A percentile compares a stretch with the other conserved stretches of the same genome.
Conservation (phyloP, 2,329 filamentous ascomycete genomes). For the Fusarium luffae region DNA sequence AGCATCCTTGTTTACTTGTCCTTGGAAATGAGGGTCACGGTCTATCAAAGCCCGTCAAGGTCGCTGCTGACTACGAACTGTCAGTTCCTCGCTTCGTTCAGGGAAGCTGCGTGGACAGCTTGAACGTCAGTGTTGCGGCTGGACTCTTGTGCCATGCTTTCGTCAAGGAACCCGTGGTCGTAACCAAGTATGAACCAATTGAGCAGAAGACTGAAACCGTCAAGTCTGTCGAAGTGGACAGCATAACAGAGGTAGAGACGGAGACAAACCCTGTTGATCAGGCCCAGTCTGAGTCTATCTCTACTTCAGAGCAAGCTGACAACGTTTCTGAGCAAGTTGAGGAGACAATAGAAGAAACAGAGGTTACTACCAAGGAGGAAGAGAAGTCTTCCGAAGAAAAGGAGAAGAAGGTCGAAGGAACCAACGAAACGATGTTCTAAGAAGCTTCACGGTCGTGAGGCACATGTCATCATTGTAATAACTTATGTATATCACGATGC, state of each 20-base stretch:
- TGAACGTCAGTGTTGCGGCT: slow-evolving; percentile 93
- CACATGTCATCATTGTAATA: slow-evolving; percentile 17
- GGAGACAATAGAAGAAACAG: neutral
- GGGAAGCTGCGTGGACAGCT: slow-evolving; percentile 77
- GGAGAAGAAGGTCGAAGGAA: slow-evolving; percentile 15
- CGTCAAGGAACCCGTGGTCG: slow-evolving; percentile 54
- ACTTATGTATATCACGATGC: slow-evolving; percentile 38
- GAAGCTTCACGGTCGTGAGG: slow-evolving; percentile 1
- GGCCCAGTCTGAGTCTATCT: neutral
- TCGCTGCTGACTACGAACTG: slow-evolving; percentile 72
- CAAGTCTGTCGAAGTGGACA: neutral
- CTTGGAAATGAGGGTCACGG: slow-evolving; percentile 86
- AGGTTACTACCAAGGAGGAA: neutral
- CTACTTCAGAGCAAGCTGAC: neutral
- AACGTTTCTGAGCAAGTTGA: slow-evolving; percentile 6
- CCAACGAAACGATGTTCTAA: slow-evolving; percentile 28
- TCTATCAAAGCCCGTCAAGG: slow-evolving; percentile 71
- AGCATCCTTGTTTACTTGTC: slow-evolving; percentile 79
- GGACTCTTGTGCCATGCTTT: slow-evolving; percentile 80
- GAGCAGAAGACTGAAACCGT: neutral
- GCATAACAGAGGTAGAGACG: neutral
- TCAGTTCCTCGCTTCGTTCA: slow-evolving; percentile 70
- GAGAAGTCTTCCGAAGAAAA: slow-evolving; percentile 16
- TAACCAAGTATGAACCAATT: slow-evolving; percentile 20
- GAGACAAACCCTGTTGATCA: neutral